Percentiles rank a stretch among this genome's conserved stretches.
Conservation (phyloP, 495 filamentous ascomycete species). For the Zalerion maritima region DNA sequence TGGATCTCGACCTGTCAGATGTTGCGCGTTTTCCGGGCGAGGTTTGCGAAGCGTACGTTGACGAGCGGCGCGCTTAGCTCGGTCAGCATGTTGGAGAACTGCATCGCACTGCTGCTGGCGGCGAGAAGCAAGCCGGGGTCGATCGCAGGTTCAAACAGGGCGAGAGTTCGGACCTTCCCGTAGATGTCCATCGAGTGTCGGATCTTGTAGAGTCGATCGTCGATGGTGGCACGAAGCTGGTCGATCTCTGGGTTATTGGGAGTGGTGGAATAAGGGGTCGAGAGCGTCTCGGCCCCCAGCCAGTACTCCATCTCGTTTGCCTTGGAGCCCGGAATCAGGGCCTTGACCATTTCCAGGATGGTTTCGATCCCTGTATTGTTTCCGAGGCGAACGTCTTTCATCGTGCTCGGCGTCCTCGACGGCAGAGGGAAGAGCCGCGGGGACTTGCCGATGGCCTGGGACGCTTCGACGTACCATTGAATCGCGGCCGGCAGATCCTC, state of each 20-base stretch:
- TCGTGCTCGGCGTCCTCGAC: conserved; percentile 1
- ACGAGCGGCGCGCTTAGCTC: conserved; percentile 16
- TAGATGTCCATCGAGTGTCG: conserved; percentile 11
- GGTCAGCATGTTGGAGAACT: conserved; percentile 5
- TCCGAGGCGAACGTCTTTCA: conserved; percentile 2
- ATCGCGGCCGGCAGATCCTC: conserved; percentile 12
- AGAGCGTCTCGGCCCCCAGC: no score
- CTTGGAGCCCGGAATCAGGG: no score
- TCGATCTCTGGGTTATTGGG: conserved; percentile 4
- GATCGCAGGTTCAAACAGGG: conserved; percentile 9
- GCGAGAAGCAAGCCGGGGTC: conserved; percentile 8
- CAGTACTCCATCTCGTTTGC: no score
- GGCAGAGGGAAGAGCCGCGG: conserved; percentile 4
- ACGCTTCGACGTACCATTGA: conserved; percentile 13
- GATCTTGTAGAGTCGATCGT: conserved; percentile 11
- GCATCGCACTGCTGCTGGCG: conserved; percentile 7
- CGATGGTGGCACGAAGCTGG: conserved; percentile 4
- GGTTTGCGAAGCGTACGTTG: conserved; percentile 18
- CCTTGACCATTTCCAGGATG: no score
- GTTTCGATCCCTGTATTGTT: no score
- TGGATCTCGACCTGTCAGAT: conserved; percentile 17
- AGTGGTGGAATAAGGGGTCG: conserved; percentile 3
- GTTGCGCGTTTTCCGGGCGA: conserved; percentile 17
- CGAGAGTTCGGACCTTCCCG: conserved; percentile 4
- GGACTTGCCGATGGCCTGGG: conserved; percentile 11